phyloP scores from a whole-genome alignment of 106 monocot species.

The Dioscorea zingiberensis region DNA sequence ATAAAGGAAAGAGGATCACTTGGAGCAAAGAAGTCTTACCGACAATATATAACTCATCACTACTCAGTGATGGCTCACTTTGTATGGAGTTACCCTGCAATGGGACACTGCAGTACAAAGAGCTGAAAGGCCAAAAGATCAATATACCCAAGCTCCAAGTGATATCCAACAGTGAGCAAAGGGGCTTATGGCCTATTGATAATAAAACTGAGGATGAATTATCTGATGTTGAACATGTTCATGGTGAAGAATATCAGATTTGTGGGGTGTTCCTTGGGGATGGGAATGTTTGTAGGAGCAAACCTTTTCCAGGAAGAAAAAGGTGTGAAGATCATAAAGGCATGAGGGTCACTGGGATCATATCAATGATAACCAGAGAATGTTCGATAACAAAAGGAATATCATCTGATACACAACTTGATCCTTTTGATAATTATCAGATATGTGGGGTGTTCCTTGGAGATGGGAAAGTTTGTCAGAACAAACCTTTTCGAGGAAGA shows the following conservation, averaged over 20 bases:
- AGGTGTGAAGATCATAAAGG: slow-evolving; percentile 46
- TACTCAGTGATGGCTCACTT: not conserved
- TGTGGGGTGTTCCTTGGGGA: slow-evolving; percentile 23
- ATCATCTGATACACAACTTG: not conserved
- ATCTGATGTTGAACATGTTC: not conserved
- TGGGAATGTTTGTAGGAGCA: slow-evolving; percentile 33
- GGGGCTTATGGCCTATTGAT: too few species aligned
- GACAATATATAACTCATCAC: too few species aligned
- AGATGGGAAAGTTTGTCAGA: slow-evolving; percentile 35
- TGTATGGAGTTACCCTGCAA: not conserved
- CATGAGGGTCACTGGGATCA: slow-evolving; percentile 8
- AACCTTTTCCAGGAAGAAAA: slow-evolving; percentile 34
- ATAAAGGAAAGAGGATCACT: slow-evolving; percentile 20
- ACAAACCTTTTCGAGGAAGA: slow-evolving; percentile 26
- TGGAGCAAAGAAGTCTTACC: too few species aligned
- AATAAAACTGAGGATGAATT: not conserved
- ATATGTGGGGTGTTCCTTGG: slow-evolving; percentile 19
- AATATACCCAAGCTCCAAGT: too few species aligned
- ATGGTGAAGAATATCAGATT: not conserved
- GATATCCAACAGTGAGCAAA: too few species aligned
- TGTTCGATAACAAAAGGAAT: not conserved
- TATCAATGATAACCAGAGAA: not conserved
- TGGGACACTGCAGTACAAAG: too few species aligned
- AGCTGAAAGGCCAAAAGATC: too few species aligned
- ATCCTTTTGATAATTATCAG: not conserved